These are phyloP conservation scores for Heterobasidion irregulare DNA, from an alignment of 1,284 basidiomycete species.

Conservation along the genomic window DNA sequence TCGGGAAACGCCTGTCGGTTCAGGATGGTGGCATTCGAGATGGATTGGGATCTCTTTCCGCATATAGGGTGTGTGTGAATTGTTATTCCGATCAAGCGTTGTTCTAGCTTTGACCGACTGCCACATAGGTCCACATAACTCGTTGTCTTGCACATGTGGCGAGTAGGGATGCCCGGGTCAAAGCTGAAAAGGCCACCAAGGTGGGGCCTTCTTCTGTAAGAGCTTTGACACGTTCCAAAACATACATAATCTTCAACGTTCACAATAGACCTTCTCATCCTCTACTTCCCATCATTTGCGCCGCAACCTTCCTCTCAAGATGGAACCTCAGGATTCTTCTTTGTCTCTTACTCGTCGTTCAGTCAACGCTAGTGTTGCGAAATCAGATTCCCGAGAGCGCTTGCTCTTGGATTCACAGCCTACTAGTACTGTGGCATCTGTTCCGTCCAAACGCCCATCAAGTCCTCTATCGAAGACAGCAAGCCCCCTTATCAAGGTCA, in stretches of 20 bases:
- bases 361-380: neutral
- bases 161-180: neutral
- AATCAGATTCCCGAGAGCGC: neutral
- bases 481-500: neutral
- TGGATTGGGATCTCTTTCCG: conserved; percentile 35
- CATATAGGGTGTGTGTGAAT: conserved; percentile 31
- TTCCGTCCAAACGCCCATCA: neutral
- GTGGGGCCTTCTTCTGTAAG: neutral
- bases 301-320: neutral
- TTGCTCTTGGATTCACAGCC: neutral
- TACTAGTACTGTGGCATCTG: neutral
- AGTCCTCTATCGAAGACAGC: neutral
- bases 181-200: neutral
- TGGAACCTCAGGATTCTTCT: neutral
- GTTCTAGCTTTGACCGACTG: neutral
- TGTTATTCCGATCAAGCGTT: neutral
- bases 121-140: neutral
- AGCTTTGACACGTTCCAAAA: neutral
- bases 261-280: neutral
- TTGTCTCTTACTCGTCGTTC: neutral
- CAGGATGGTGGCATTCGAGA: conserved; percentile 26
- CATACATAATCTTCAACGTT: neutral
- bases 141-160: neutral
- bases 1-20: conserved; percentile 20
- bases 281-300: neutral